Base-by-base conservation (phyloP, 192 early-diverging fungal genomes). In the Backusella australiensis region DNA sequence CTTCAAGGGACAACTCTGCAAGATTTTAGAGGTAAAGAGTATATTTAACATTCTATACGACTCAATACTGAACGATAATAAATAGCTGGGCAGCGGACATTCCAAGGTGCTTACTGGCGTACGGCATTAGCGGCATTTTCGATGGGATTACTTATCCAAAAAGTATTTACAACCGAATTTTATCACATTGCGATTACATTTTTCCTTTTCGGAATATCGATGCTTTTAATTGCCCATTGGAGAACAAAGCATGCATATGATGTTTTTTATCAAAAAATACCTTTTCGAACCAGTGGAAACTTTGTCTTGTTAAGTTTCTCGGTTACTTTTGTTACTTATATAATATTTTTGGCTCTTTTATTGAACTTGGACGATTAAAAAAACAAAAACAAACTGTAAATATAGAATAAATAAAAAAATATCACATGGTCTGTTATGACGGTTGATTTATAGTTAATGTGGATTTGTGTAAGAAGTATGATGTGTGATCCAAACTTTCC, bases 121-220 rank as follows among this genome's bases (percentile, higher is more conserved):
- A 63, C 56, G 11, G 56, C 56, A 63, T 63, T 63, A 29, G 21
- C 56, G 56, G 56, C 56, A 63, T 63, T 63, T 63, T 63, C 56
- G 0, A 63, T 29, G 56, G 56, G 56, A 12, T 63, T 63, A 63
- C 56, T 63, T 63, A 63, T 59, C 53, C 53, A 59, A 59, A 59
- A 59, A 59, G 53, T 59, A 26, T 59, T 59, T 59, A 59, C 53
- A 23, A 12, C 53, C 53, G 53, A 59, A 26, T 59, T 59, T 26
- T 59, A 59, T 59, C 23, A 59, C n/a, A 59, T 59, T 59, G n/a
- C 53, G 4, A 59, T 59, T 59, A 59, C 53, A 19, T 59, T 59
- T 21, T 63, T 63, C 23, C 26, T 63, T 9, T 63, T 63, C 26
- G 21, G 56, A 26, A 63, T 63, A 63, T 12, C 23, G 26, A 63